A percentile compares a stretch with the other conserved stretches of the same genome.
Evolutionary conservation across 345 rosid species (phyloP).

Genomic region (Carallia pectinifolia): DNA sequence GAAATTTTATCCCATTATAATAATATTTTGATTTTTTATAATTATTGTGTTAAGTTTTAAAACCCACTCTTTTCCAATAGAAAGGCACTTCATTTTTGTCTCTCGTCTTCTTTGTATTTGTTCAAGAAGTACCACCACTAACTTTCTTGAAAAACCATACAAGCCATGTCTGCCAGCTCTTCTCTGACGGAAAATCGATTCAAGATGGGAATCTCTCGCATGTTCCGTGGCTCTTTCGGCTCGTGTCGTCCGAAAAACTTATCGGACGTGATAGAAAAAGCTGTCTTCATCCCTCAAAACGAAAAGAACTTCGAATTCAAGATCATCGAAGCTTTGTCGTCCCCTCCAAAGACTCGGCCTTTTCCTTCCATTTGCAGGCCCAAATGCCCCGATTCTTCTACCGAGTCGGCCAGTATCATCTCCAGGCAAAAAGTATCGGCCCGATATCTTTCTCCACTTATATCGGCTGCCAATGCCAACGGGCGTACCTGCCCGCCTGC

Average conservation of each 20-base stretch:
- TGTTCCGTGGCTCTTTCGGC: conserved; percentile 57
- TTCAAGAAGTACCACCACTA: background rate
- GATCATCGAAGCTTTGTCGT: conserved; percentile 10
- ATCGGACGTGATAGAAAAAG: conserved; percentile 54
- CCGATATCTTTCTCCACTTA: conserved; percentile 25
- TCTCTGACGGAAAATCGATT: conserved; percentile 55
- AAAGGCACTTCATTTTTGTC: background rate
- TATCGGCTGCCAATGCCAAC: background rate
- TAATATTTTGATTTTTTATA: too few relatives aligned
- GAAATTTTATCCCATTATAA: too few relatives aligned
- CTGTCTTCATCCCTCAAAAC: conserved; percentile 31
- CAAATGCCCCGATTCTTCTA: conserved; percentile 25
- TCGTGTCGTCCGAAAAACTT: conserved; percentile 58
- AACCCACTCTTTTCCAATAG: too few relatives aligned
- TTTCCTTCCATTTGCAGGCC: conserved; percentile 45
- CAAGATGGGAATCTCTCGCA: conserved; percentile 57
- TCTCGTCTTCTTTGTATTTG: background rate
- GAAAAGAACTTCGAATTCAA: conserved; percentile 1
- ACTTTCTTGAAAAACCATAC: background rate
- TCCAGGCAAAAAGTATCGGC: conserved; percentile 31
- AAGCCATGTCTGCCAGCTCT: background rate
- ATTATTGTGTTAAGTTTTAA: too few relatives aligned
- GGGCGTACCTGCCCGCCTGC: conserved; percentile 41
- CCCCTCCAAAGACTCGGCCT: conserved; percentile 28
- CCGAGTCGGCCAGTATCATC: conserved; percentile 8